Evolutionary conservation across 2,329 filamentous ascomycete species (phyloP), one percentile per base, ranked within the genome.

Genomic region (Neofusicoccum parvum): DNA sequence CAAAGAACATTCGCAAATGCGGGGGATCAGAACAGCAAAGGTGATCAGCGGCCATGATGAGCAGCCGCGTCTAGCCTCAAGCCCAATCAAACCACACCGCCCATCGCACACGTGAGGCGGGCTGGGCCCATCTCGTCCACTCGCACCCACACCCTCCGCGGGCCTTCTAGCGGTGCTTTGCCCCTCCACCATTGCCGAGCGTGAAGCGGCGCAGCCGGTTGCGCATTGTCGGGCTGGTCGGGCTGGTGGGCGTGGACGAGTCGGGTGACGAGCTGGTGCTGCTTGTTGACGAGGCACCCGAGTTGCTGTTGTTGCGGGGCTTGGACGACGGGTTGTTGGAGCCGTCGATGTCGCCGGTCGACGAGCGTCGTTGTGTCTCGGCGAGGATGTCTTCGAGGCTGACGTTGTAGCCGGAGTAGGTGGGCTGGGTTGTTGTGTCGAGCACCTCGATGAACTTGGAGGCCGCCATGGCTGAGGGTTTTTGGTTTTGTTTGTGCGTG

Each of bases 361-460:
- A 56, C 12, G 71, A 70, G 60, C 74, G 75, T 67, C 75, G 75
- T 14, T 71, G 68, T 58, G 76, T 76, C 65, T 79, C 76, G 48
- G 75, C 75, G 32, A 79, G 72, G 20, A 79, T 76, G 67, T 79
- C 76, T 41, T 79, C 75, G 20, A 79, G 70, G 12, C 73, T 76
- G 68, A 79, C 75, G 64, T 79, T 79, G 50, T 78, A 75, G 23
- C 72, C 74, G 20, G 64, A 39, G 67, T 75, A 75, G 45, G 68
- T 69, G 11, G 74, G 72, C 20, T 74, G 73, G 67, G 75, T 72
- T n/a, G 68, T 64, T 36, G 71, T 69, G 66, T 78, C 74, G 64
- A 79, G 74, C 68, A 76, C 74, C 62, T 79, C 76, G 59, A 75
- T 74, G 58, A 79, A 79, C 58, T 77, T 77, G 34, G 76, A 78